Evolutionary conservation across 176 grass and related monocot genomes (phyloP).

Genomic region (Aegilops tauschii): DNA sequence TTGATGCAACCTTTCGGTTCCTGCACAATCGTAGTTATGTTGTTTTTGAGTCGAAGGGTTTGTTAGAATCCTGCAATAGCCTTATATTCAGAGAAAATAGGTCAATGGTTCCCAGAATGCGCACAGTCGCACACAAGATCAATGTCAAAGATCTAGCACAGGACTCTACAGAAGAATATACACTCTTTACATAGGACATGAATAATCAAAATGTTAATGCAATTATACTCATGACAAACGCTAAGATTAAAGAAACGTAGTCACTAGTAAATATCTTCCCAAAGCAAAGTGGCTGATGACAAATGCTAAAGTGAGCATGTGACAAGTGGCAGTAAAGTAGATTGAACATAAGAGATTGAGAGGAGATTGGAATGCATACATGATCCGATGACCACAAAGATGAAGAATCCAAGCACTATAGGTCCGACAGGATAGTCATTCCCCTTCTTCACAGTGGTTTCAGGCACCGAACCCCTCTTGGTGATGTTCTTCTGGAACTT

Average conservation of each 20-base stretch:
- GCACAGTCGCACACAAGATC: neutral
- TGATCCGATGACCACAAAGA: slow-evolving; percentile 70
- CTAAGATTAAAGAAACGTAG: neutral
- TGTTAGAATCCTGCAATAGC: neutral
- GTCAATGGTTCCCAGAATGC: neutral
- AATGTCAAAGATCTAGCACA: neutral
- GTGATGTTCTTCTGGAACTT: slow-evolving; percentile 72
- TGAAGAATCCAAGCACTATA: slow-evolving; percentile 53
- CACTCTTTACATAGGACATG: neutral
- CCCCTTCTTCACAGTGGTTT: slow-evolving; percentile 58
- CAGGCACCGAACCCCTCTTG: slow-evolving; percentile 59
- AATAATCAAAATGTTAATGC: neutral
- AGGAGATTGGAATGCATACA: slow-evolving; percentile 36
- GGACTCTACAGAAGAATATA: neutral
- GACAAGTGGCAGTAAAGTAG: neutral
- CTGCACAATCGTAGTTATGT: neutral
- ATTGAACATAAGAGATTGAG: neutral
- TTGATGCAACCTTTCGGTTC: neutral
- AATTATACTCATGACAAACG: neutral
- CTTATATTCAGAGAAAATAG: neutral
- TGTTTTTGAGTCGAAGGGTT: neutral
- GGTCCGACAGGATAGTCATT: slow-evolving; percentile 69
- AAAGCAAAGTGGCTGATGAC: neutral
- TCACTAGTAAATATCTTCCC: neutral
- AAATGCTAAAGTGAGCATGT: neutral